Evolutionary conservation across 2,329 filamentous ascomycete genomes (phyloP).

Genomic region (Cladosporium velox): DNA sequence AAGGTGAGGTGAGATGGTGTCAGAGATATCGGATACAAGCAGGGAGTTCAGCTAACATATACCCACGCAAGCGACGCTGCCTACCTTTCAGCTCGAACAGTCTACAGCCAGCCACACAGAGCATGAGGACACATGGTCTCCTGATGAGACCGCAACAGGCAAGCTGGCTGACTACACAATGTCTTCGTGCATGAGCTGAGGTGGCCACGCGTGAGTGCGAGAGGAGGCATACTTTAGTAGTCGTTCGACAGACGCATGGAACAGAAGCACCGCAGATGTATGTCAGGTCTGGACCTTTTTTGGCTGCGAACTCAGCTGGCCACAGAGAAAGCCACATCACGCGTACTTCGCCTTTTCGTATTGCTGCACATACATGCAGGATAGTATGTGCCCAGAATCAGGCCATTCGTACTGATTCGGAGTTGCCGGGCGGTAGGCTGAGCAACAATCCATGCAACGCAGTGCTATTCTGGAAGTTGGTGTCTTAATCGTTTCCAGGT

Average conservation of each 20-base stretch:
- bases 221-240: neutral
- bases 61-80: neutral
- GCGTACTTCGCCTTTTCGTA: neutral
- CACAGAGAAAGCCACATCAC: neutral
- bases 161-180: neutral
- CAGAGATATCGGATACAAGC: neutral
- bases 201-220: neutral
- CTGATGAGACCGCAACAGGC: neutral
- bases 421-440: too few species aligned
- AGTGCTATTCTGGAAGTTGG: too few species aligned
- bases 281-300: neutral
- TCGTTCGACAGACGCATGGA: neutral
- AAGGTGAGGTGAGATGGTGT: neutral
- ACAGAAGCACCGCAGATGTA: neutral
- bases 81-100: neutral
- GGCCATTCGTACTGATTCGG: too few species aligned
- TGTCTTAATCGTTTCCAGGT: too few species aligned
- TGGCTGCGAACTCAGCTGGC: slow-evolving; percentile 1
- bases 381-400: too few species aligned
- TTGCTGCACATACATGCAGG: neutral
- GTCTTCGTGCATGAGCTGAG: neutral
- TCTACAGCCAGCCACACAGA: neutral
- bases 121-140: neutral
- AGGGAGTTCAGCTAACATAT: neutral
- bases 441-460: too few species aligned